phyloP scores from a whole-genome alignment of 2,329 filamentous ascomycete genomes.

The Hymenoscyphus occultus region DNA sequence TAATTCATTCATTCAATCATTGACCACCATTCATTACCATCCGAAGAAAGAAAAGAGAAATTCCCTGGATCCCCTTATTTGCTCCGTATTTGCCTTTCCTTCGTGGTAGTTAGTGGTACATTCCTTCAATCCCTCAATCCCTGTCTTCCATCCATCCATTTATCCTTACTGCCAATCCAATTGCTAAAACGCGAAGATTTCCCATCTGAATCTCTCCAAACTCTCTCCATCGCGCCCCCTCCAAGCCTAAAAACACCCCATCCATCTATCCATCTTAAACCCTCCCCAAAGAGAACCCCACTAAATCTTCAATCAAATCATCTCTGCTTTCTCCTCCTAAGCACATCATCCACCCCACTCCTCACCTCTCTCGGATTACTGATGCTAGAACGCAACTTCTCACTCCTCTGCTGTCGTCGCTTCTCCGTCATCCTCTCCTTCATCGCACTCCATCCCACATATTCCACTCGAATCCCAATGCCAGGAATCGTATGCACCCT shows the following conservation, averaged over 20 bases:
- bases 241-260: background rate
- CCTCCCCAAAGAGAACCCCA: background rate
- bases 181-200: too few species aligned
- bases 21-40: too few species aligned
- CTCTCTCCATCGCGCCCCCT: too few species aligned
- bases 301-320: background rate
- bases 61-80: too few species aligned
- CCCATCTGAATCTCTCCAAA: too few species aligned
- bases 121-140: too few species aligned
- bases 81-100: too few species aligned
- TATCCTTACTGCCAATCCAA: too few species aligned
- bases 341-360: conserved; percentile 35
- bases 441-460: conserved; percentile 49
- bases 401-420: conserved; percentile 55
- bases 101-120: too few species aligned
- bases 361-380: conserved; percentile 49
- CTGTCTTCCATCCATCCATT: too few species aligned
- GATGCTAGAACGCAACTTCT: conserved; percentile 58
- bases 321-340: conserved; percentile 19
- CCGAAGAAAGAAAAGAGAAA: too few species aligned
- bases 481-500: conserved; percentile 32
- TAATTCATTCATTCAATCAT: too few species aligned
- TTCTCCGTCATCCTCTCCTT: conserved; percentile 56
- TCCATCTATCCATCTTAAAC: background rate
- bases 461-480: conserved; percentile 47